Percentiles rank a stretch among this genome's conserved stretches.
phyloP scores from a whole-genome alignment of 2,329 filamentous ascomycete genomes.

The Fusarium veterinarium region DNA sequence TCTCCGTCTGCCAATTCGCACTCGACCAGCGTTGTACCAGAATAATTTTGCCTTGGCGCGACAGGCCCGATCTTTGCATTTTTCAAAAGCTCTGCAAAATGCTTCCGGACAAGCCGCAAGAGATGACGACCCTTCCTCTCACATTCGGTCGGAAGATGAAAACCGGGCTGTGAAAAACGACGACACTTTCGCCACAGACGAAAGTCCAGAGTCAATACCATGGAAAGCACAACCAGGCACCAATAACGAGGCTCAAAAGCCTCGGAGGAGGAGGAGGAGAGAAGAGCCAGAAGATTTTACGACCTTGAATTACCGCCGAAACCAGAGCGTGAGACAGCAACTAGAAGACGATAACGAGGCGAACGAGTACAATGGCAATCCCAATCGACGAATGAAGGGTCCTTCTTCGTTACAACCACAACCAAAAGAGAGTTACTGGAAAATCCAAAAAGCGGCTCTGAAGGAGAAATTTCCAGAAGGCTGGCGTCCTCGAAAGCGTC shows the following conservation, averaged over 20 bases:
- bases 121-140: neutral
- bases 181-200: neutral
- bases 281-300: neutral
- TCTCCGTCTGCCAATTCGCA: conserved; percentile 28
- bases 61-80: conserved; percentile 42
- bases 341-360: neutral
- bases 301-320: neutral
- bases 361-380: neutral
- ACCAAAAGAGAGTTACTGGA: conserved; percentile 69
- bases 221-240: conserved; percentile 19
- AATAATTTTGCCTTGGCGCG: conserved; percentile 28
- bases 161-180: conserved; percentile 5
- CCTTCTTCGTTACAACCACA: conserved; percentile 25
- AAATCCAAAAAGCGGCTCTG: conserved; percentile 78
- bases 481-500: conserved; percentile 85
- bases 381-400: conserved; percentile 20
- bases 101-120: neutral
- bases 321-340: neutral
- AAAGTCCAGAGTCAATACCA: neutral
- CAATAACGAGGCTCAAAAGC: neutral
- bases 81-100: conserved; percentile 37
- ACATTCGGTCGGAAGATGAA: neutral
- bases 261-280: neutral
- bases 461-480: conserved; percentile 82
- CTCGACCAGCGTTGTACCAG: conserved; percentile 18